A percentile compares a stretch with the other conserved stretches of the same genome.
Evolutionary conservation across 2,329 filamentous ascomycete species (phyloP).

Genomic region (Cylindrodendrum hubeiense): DNA sequence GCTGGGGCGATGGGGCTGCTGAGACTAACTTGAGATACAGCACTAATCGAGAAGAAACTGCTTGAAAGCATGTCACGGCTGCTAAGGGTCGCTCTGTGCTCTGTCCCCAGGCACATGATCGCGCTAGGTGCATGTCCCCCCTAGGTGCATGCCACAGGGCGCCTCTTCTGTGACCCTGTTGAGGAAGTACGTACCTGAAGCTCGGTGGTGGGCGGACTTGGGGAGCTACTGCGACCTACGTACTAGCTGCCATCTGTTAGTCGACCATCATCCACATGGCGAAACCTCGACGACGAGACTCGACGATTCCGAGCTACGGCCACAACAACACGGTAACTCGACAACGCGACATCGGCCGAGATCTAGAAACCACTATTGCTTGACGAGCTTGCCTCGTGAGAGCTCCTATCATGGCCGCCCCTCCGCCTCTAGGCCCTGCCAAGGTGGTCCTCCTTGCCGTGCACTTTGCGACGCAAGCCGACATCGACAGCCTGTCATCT

Average conservation of each 20-base stretch:
- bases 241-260: conserved; percentile 13
- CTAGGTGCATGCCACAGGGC: background rate
- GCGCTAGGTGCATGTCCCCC: conserved; percentile 17
- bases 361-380: background rate
- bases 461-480: conserved; percentile 74
- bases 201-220: background rate
- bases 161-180: background rate
- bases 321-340: background rate
- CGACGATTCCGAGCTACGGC: background rate
- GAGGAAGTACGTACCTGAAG: background rate
- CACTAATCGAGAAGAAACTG: too few species aligned
- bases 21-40: conserved; percentile 29
- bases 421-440: conserved; percentile 66
- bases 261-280: conserved; percentile 5
- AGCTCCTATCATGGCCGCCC: conserved; percentile 39
- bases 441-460: conserved; percentile 81
- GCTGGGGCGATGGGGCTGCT: conserved; percentile 18
- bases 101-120: background rate
- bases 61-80: background rate
- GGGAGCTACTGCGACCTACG: background rate
- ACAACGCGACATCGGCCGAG: background rate
- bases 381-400: background rate
- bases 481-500: conserved; percentile 72
- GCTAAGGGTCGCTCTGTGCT: conserved; percentile 1
- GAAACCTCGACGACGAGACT: background rate